Conservation (phyloP, 1,284 basidiomycete genomes). For the Uromyces viciae-fabae region DNA sequence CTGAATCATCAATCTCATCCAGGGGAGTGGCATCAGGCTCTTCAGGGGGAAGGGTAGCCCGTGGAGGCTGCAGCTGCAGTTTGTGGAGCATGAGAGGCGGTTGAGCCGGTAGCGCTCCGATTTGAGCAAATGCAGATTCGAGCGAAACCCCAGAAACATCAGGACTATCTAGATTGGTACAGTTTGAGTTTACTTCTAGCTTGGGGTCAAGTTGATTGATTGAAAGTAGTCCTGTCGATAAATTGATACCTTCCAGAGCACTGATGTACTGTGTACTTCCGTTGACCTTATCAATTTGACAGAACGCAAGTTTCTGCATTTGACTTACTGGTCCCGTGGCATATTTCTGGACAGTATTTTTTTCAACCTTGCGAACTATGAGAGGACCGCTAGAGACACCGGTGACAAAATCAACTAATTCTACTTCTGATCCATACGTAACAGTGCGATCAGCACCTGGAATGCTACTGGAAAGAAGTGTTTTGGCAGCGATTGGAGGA, state of each 20-base stretch:
- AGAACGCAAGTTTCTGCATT: slow-evolving; percentile 90
- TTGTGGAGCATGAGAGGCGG: slow-evolving; percentile 4
- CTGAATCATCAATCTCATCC: slow-evolving; percentile 86
- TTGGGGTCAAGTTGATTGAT: slow-evolving; percentile 11
- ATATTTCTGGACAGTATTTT: slow-evolving; percentile 69
- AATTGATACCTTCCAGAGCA: slow-evolving; percentile 29
- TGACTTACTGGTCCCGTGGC: slow-evolving; percentile 88
- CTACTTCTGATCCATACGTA: slow-evolving; percentile 83
- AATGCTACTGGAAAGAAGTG: slow-evolving; percentile 34
- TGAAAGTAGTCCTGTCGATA: neutral
- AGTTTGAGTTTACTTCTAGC: neutral
- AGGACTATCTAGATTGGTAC: neutral
- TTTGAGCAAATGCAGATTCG: neutral
- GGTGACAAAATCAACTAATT: slow-evolving; percentile 75
- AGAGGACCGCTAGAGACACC: slow-evolving; percentile 81
- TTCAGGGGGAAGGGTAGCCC: slow-evolving; percentile 35
- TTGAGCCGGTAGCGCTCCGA: neutral
- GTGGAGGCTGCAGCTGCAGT: slow-evolving; percentile 33
- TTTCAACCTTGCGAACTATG: slow-evolving; percentile 86
- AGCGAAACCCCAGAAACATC: neutral
- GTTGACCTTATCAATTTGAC: slow-evolving; percentile 61
- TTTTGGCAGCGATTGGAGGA: slow-evolving; percentile 48
- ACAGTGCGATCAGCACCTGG: slow-evolving; percentile 69
- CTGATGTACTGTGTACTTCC: slow-evolving; percentile 46
- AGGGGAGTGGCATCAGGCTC: slow-evolving; percentile 66